Evolutionary conservation across 129 eudicot genomes (phyloP).

Genomic region (sunflower (Helianthus annuus)): DNA sequence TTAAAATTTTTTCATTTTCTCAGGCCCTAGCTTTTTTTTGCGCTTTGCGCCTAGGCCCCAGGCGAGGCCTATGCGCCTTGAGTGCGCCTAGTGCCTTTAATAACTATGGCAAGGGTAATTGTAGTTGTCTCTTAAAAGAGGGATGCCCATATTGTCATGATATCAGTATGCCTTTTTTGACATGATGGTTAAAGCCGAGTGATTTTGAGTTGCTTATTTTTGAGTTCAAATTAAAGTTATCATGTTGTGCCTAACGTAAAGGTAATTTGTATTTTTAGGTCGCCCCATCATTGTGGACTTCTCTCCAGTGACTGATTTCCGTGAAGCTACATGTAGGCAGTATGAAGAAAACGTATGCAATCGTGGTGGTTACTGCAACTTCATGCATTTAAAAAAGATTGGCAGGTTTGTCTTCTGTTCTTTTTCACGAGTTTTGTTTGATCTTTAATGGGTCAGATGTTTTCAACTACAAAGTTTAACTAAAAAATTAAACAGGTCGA

Average conservation of each 20-base stretch:
- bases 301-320: conserved; percentile 95
- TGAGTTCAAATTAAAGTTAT: neutral
- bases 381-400: conserved; percentile 92
- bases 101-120: neutral
- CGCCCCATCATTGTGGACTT: conserved; percentile 96
- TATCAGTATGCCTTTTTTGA: neutral
- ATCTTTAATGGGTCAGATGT: neutral
- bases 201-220: neutral
- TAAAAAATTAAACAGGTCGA: neutral
- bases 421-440: neutral
- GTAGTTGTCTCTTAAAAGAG: neutral
- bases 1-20: too few species aligned
- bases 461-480: neutral
- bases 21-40: too few species aligned
- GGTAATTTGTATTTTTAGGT: conserved; percentile 39
- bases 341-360: conserved; percentile 92
- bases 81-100: too few species aligned
- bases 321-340: conserved; percentile 94
- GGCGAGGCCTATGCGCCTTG: too few species aligned
- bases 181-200: neutral
- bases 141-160: neutral
- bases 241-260: conserved; percentile 11
- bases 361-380: conserved; percentile 96
- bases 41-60: too few species aligned
- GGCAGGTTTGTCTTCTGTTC: conserved; percentile 48